Percentiles rank a stretch among this genome's conserved stretches.
phyloP scores from a whole-genome alignment of 2,329 filamentous ascomycete species.

The Trichoderma breve region DNA sequence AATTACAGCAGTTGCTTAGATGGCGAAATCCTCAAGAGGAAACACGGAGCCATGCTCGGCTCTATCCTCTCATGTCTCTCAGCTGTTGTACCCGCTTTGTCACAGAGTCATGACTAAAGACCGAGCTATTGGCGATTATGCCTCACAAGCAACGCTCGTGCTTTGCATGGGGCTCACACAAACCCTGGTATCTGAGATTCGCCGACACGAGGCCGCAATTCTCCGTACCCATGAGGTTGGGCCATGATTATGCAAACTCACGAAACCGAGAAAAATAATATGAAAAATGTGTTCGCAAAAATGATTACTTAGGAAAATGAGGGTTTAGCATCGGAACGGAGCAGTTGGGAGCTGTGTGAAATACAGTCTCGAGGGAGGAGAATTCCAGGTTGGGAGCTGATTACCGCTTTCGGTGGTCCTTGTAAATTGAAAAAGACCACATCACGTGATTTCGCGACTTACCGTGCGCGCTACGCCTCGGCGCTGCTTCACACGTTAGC shows the following conservation, averaged over 20 bases:
- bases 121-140: constrained; percentile 1
- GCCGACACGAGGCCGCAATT: constrained; percentile 9
- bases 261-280: background rate
- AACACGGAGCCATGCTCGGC: constrained; percentile 10
- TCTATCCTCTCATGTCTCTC: background rate
- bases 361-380: background rate
- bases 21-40: background rate
- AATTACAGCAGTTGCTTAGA: background rate
- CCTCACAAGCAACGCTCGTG: background rate
- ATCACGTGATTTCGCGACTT: constrained; percentile 23
- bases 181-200: constrained; percentile 9
- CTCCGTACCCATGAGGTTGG: background rate
- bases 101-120: constrained; percentile 13
- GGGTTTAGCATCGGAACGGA: background rate
- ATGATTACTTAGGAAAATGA: background rate
- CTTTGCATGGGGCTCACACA: background rate
- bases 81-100: constrained; percentile 15
- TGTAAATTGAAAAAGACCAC: background rate
- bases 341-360: background rate
- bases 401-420: background rate
- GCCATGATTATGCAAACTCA: background rate
- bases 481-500: background rate
- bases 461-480: background rate
- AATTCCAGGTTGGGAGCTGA: background rate
- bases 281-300: fast-evolving